Conservation (phyloP, 805 yeast genomes). For the Cyberlindnera saturnus region DNA sequence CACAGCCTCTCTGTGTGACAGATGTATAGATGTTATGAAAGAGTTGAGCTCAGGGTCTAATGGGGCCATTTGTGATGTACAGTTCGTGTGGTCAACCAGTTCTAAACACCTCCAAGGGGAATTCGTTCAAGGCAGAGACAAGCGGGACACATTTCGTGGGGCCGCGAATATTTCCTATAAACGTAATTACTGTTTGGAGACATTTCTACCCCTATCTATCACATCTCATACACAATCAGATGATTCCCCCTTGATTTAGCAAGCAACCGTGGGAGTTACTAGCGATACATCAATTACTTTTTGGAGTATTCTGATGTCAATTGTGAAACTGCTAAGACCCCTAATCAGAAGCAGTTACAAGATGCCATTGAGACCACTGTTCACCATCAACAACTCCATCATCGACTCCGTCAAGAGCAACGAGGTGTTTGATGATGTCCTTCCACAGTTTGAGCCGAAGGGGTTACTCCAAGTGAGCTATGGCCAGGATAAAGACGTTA, state of each 20-base stretch:
- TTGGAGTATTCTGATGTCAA: neutral
- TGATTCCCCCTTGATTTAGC: no score
- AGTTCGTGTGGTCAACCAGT: neutral
- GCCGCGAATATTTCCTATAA: no score
- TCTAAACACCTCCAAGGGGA: neutral
- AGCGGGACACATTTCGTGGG: no score
- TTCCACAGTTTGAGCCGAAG: slow-evolving; percentile 23
- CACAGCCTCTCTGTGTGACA: slow-evolving; percentile 36
- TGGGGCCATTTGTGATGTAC: neutral
- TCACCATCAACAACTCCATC: slow-evolving; percentile 24
- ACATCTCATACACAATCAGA: no score
- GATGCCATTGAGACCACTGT: slow-evolving; percentile 20
- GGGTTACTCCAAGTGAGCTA: slow-evolving; percentile 56
- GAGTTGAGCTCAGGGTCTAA: slow-evolving; percentile 18
- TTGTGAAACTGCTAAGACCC: neutral
- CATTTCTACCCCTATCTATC: no score
- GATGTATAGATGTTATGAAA: slow-evolving; percentile 30
- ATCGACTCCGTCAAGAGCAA: slow-evolving; percentile 34
- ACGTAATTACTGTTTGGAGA: no score
- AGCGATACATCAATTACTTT: no score
- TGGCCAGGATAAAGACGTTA: slow-evolving; percentile 53
- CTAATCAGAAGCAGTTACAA: no score
- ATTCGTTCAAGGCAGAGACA: no score
- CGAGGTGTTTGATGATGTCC: slow-evolving; percentile 39
- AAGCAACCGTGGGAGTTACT: no score